These are phyloP conservation scores for Isochrysis galbana DNA, from an alignment of 78 protist genomes.

Conservation along the genomic window DNA sequence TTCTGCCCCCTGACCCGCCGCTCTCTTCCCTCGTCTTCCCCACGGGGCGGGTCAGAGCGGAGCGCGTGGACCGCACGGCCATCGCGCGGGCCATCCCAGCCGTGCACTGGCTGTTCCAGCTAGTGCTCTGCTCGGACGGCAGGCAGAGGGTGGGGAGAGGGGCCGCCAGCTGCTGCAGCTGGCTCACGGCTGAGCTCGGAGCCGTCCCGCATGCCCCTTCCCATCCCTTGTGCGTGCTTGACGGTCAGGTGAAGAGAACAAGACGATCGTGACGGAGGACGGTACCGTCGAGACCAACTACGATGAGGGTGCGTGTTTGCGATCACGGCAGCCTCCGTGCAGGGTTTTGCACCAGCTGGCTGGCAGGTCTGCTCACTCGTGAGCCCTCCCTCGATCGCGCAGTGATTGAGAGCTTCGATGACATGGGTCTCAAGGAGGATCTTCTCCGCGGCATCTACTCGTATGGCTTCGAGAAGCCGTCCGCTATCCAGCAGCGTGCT, in stretches of 20 bases:
- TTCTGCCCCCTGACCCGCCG: too few species aligned
- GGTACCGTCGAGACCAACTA: slow-evolving; percentile 49
- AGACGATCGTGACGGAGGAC: slow-evolving; percentile 7
- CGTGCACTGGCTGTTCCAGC: too few species aligned
- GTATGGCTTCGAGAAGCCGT: slow-evolving; percentile 95
- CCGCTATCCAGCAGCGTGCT: slow-evolving; percentile 97
- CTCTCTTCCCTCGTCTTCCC: too few species aligned
- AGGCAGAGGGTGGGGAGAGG: too few species aligned
- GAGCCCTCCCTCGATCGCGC: background rate
- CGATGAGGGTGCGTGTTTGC: slow-evolving; percentile 22
- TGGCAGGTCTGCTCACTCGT: background rate
- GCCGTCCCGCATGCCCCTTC: too few species aligned
- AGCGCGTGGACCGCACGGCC: too few species aligned
- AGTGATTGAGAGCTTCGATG: slow-evolving; percentile 87
- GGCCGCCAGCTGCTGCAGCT: too few species aligned
- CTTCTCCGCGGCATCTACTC: slow-evolving; percentile 96
- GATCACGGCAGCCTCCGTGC: background rate
- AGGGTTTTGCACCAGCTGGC: background rate
- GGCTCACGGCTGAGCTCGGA: too few species aligned
- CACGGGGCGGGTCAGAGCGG: too few species aligned
- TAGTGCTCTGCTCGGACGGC: too few species aligned
- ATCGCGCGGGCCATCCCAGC: too few species aligned
- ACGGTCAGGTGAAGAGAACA: background rate
- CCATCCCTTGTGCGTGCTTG: too few species aligned
- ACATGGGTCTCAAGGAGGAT: slow-evolving; percentile 86